phyloP scores from a whole-genome alignment of 495 filamentous ascomycete genomes.

The Geopyxis carbonaria region DNA sequence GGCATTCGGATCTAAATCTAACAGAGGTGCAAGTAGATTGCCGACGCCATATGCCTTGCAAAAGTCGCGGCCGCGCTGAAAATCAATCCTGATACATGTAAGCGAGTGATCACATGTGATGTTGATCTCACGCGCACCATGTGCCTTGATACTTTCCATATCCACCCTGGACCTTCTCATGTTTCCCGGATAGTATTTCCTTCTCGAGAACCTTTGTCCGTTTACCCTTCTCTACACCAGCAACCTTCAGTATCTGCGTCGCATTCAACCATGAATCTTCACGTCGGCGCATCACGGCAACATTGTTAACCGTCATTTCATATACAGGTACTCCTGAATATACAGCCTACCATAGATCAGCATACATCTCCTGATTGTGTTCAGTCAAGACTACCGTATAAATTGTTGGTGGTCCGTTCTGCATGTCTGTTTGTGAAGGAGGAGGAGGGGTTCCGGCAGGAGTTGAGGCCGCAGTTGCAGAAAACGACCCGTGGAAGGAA shows the following conservation, averaged over 20 bases:
- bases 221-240: slow-evolving; percentile 89
- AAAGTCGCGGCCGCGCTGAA: slow-evolving; percentile 74
- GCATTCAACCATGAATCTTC: slow-evolving; percentile 87
- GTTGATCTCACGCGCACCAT: slow-evolving; percentile 36
- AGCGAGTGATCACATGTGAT: slow-evolving; percentile 15
- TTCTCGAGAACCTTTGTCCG: slow-evolving; percentile 95
- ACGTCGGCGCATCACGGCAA: slow-evolving; percentile 87
- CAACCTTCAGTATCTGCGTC: slow-evolving; percentile 89
- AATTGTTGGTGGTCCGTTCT: slow-evolving; percentile 22
- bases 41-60: slow-evolving; percentile 89
- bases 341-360: slow-evolving; percentile 46
- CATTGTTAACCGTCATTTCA: slow-evolving; percentile 85
- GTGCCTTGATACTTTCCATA: slow-evolving; percentile 99
- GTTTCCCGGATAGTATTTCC: slow-evolving; percentile 85
- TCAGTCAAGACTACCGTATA: slow-evolving; percentile 14
- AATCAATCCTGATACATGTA: slow-evolving; percentile 42
- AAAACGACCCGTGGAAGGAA: slow-evolving; percentile 31
- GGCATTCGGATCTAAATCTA: slow-evolving; percentile 29
- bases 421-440: slow-evolving; percentile 22
- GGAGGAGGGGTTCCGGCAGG: slow-evolving; percentile 37
- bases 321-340: slow-evolving; percentile 93
- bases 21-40: slow-evolving; percentile 61
- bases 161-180: slow-evolving; percentile 96
- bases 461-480: slow-evolving; percentile 36
- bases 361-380: slow-evolving; percentile 3